Conservation (phyloP, 129 eudicot genomes). For the Tanacetum coccineum region DNA sequence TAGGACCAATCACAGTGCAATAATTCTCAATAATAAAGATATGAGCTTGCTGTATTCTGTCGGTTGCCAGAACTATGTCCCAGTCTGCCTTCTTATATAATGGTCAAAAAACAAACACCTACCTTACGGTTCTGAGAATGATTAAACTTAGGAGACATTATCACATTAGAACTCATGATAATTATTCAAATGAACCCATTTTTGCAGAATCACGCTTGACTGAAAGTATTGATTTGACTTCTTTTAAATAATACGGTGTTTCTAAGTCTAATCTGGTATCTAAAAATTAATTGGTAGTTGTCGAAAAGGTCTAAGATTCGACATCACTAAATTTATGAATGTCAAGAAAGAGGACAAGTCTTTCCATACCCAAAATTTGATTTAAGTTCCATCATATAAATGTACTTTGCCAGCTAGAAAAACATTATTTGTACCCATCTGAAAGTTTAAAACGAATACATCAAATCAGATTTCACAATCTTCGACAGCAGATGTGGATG, state of each 20-base stretch:
- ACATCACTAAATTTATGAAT: conserved; percentile 1
- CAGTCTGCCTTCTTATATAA: conserved; percentile 2
- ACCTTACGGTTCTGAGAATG: not conserved
- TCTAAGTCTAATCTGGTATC: conserved; percentile 2
- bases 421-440: not conserved
- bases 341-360: conserved; percentile 6
- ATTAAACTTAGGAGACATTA: conserved; percentile 21
- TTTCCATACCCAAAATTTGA: not conserved
- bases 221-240: conserved; percentile 21
- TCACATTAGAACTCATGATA: conserved; percentile 27
- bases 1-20: conserved; percentile 17
- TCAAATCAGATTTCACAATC: too few relatives aligned
- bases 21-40: conserved; percentile 17
- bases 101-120: conserved; percentile 11
- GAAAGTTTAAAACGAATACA: too few relatives aligned
- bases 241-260: not conserved
- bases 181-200: conserved; percentile 21
- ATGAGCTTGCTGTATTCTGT: conserved; percentile 18
- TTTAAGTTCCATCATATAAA: not conserved
- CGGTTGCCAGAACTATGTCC: conserved; percentile 19
- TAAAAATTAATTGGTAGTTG: conserved; percentile 11
- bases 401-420: not conserved
- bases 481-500: too few relatives aligned
- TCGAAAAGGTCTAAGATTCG: conserved; percentile 3
- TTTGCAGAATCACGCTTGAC: conserved; percentile 16